phyloP scores from a whole-genome alignment of 2,329 filamentous ascomycete species.

The Paracoccidioides brasiliensis region DNA sequence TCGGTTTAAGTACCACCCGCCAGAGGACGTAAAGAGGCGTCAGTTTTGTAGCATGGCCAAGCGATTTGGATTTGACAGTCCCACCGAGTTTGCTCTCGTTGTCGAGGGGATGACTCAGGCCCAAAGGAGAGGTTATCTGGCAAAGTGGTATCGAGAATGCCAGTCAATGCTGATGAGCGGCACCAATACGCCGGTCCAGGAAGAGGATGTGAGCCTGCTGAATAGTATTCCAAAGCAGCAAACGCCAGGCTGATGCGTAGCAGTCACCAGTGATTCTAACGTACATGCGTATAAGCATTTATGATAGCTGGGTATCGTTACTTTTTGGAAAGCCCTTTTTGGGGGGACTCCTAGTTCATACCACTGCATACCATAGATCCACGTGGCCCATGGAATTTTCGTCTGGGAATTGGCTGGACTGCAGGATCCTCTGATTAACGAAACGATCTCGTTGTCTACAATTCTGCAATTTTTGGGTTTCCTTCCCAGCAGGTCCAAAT shows the following conservation, averaged over 20 bases:
- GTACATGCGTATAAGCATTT: not conserved
- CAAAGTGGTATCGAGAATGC: conserved; percentile 63
- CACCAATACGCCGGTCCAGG: not conserved
- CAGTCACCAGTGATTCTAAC: not conserved
- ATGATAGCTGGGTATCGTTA: not conserved
- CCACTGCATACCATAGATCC: not conserved
- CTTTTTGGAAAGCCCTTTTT: not conserved
- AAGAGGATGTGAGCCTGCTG: not conserved
- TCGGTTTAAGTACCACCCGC: conserved; percentile 56
- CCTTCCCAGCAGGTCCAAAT: not conserved
- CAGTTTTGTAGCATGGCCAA: conserved; percentile 88
- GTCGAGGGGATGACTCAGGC: conserved; percentile 86
- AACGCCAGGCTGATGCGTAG: not conserved
- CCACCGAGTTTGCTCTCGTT: conserved; percentile 73
- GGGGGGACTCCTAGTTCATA: not conserved
- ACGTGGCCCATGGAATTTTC: too few species aligned
- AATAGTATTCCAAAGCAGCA: not conserved
- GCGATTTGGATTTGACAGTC: conserved; percentile 60
- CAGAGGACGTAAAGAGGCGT: conserved; percentile 56
- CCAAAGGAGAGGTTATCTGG: conserved; percentile 62
- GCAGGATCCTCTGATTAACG: not conserved
- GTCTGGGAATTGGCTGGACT: not conserved
- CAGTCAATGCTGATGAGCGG: conserved; percentile 30
- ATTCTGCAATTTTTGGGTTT: not conserved
- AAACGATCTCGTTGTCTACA: not conserved